These are phyloP conservation scores for Suillus tomentosus DNA, from an alignment of 768 basidiomycete genomes.

Conservation along the genomic window DNA sequence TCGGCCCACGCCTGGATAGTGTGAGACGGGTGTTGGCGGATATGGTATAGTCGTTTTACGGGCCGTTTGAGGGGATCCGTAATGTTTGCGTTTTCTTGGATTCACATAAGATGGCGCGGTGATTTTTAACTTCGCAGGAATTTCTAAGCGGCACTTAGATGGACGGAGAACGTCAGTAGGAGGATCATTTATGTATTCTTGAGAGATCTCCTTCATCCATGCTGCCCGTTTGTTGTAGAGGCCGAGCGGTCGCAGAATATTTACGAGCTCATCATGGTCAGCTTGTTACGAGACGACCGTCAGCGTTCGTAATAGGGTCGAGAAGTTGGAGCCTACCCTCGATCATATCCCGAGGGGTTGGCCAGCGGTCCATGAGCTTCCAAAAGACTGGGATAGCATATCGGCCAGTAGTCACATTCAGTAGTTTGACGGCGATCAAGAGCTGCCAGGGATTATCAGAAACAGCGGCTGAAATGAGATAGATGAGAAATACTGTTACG, in stretches of 20 bases:
- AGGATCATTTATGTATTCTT: conserved; percentile 49
- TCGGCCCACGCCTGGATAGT: conserved; percentile 63
- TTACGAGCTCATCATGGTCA: conserved; percentile 42
- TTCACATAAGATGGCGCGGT: background rate
- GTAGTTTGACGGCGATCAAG: conserved; percentile 62
- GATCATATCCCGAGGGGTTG: conserved; percentile 54
- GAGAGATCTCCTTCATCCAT: conserved; percentile 57
- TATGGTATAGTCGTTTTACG: conserved; percentile 29
- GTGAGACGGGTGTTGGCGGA: conserved; percentile 51
- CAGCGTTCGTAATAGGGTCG: background rate
- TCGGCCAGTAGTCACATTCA: conserved; percentile 71
- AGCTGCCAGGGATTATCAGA: conserved; percentile 68
- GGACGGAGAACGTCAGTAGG: conserved; percentile 36
- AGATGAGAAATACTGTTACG: background rate
- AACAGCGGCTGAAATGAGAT: conserved; percentile 43
- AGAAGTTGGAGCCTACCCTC: conserved; percentile 44
- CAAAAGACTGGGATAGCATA: conserved; percentile 68
- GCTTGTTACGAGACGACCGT: conserved; percentile 34
- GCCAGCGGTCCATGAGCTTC: conserved; percentile 57
- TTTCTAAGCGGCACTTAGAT: conserved; percentile 21
- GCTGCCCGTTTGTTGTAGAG: conserved; percentile 57
- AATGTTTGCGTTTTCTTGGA: background rate
- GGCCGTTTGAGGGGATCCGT: background rate
- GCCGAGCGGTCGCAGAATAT: conserved; percentile 55
- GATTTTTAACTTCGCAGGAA: background rate